Base-by-base conservation (phyloP, 1,284 basidiomycete genomes). In the Ustilago curta region DNA sequence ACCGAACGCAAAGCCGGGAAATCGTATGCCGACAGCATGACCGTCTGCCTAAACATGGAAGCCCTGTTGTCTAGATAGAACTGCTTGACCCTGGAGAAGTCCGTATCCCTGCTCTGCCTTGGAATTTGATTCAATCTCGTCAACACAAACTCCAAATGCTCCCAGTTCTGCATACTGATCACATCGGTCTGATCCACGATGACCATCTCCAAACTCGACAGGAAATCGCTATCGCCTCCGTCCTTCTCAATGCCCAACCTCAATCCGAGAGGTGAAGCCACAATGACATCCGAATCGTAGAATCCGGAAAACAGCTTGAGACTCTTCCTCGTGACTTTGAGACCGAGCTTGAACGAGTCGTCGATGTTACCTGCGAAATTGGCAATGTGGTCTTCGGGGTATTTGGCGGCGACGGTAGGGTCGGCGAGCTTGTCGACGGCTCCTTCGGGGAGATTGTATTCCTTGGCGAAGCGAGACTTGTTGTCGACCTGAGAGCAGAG, bases 131-230 rank as follows among this genome's bases (percentile, higher is more conserved):
- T 98, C 53, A 98, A 86, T 66, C 92, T 89, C 3, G 89, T 90
- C 75, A 98, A 88, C 47, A 97, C 89, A 83, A 93, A 97, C 93
- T 97, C 71, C 18, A 96, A 88, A 84, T 99, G 96, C 55, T 98
- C 95, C 97, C 97, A 99, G 82, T 99, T 99, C 87, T 99, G 96
- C 97, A 99, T 99, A 8, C 90, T 89, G 83, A 99, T 89, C 2
- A 93, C 91, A 83, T 99, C 95, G 87, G 93, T 88, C 79, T 98
- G 95, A 85, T 99, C 97, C 9, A 93, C 88, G n/a, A 98, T 86
- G n/a, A 94, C 86, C 16, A 99, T 87, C 85, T 99, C 97, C 71
- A 99, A 93, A 3, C 93, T 96, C 3, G 93, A 93, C 54, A 99
- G 87, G 84, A 96, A 94, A 86, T 99, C 96, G 6, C 90, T 90